A percentile compares a stretch with the other conserved stretches of the same genome.
These are phyloP conservation scores for Trypanosoma cruzi DNA, from an alignment of 208 protist species.

Conservation along the genomic window DNA sequence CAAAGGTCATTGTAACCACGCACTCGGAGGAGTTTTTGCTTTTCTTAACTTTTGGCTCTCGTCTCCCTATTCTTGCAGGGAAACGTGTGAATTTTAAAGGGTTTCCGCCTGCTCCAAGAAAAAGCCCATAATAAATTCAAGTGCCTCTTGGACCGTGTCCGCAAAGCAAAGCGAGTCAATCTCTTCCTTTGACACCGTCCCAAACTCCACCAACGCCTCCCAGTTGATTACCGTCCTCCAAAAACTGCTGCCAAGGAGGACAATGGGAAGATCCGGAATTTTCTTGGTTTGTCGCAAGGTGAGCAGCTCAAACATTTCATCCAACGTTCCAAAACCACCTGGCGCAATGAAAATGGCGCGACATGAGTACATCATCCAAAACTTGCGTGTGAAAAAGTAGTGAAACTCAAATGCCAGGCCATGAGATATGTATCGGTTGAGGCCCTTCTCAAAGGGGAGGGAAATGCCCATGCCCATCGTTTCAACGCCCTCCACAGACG, in stretches of 20 bases:
- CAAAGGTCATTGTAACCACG: too few species aligned
- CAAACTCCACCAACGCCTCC: constrained; percentile 85
- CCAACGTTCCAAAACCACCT: constrained; percentile 92
- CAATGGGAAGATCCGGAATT: constrained; percentile 83
- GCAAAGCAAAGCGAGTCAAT: constrained; percentile 87
- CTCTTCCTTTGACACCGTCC: constrained; percentile 87
- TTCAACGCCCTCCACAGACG: constrained; percentile 56
- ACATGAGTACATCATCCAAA: constrained; percentile 95
- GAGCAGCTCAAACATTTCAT: constrained; percentile 93
- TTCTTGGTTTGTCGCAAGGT: constrained; percentile 93
- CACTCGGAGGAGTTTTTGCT: too few species aligned
- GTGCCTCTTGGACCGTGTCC: constrained; percentile 81
- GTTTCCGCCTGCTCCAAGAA: constrained; percentile 25
- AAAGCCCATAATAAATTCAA: constrained; percentile 72
- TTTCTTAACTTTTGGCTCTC: too few species aligned
- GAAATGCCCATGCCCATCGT: constrained; percentile 95
- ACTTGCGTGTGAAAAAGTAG: constrained; percentile 96
- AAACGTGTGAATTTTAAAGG: background rate
- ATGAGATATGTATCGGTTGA: constrained; percentile 86
- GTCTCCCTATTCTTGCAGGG: background rate
- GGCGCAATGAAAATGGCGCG: constrained; percentile 89
- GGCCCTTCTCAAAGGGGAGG: constrained; percentile 92
- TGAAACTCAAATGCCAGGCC: constrained; percentile 94
- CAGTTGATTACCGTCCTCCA: constrained; percentile 91
- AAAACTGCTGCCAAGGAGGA: constrained; percentile 86